Evolutionary conservation across 495 filamentous ascomycete species (phyloP).

Genomic region (Aspergillus cristatus): DNA sequence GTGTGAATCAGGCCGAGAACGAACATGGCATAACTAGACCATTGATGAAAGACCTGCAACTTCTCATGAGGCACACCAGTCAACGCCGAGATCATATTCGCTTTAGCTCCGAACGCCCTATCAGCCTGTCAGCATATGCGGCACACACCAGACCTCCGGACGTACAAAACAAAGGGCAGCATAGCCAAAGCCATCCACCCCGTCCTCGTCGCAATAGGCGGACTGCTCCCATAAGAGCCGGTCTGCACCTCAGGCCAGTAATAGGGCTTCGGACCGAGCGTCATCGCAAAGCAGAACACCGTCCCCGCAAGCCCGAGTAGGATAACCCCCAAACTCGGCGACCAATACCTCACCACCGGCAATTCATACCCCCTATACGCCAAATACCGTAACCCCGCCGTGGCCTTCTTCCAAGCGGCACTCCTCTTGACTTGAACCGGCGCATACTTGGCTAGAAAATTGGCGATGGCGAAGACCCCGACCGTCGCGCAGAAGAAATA

Average conservation of each 20-base stretch:
- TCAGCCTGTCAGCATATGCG: neutral
- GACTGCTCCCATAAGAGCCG: constrained; percentile 36
- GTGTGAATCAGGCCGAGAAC: constrained; percentile 45
- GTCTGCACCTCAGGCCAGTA: constrained; percentile 45
- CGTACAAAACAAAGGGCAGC: constrained; percentile 42
- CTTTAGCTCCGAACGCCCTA: constrained; percentile 21
- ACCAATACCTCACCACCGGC: constrained; percentile 25
- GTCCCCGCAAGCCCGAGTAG: constrained; percentile 29
- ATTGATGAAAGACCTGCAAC: constrained; percentile 45
- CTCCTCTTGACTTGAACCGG: constrained; percentile 9
- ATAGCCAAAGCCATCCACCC: constrained; percentile 45
- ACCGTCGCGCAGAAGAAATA: constrained; percentile 41
- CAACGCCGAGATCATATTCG: constrained; percentile 34
- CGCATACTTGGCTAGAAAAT: constrained; percentile 16
- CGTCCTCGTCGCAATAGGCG: constrained; percentile 42
- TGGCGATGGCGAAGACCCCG: constrained; percentile 34
- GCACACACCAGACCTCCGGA: constrained; percentile 1
- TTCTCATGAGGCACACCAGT: constrained; percentile 50
- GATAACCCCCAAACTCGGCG: constrained; percentile 33
- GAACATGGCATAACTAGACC: constrained; percentile 45
- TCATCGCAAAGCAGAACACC: constrained; percentile 42
- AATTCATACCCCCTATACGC: constrained; percentile 35
- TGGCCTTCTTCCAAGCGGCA: constrained; percentile 14
- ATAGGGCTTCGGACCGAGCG: constrained; percentile 42
- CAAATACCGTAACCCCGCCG: constrained; percentile 22